Base-by-base conservation (phyloP, 805 yeast species). In the Candida berthetii region DNA sequence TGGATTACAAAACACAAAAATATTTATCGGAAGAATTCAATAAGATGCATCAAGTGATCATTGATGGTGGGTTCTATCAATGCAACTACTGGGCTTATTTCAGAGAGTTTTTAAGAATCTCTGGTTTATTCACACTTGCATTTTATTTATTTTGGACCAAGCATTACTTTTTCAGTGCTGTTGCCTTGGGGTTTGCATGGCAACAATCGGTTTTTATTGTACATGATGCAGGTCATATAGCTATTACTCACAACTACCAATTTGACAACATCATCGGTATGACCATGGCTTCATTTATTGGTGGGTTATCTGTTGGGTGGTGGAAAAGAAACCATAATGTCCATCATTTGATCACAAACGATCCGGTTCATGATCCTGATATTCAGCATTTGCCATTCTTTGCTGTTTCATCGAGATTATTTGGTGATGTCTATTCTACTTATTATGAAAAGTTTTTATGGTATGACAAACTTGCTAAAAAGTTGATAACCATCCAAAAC, bases 281-380 rank as follows among this genome's bases (percentile, higher is more conserved):
- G 60, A 39, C 77, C 2, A 68, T 88, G 38, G 95, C 96, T 1
- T 78, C 85, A 47, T 88, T 72, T 68, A 62, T 80, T 39, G 96
- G 96, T n/a, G 96, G 96, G 0, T 68, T 88, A 34, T 85, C 95
- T 36, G 57, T 87, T 17, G 95, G 96, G 2, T 88, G 96, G 96
- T 88, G 96, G 96, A 89, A 88, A 53, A 71, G 90, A 40, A 88
- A 85, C 61, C 96, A 88, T 62, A 88, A 88, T 58, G 95, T 88
- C n/a, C 96, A 88, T 61, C 96, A 88, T 58, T 64, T 88, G 39
- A 73, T 88, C 41, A 85, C 96, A n/a, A 88, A 88, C 60, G 96
- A 88, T 56, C 96, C 96, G 0, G 83, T 84, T 2, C 96, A 89
- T 57, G 96, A 88, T 54, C 96, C 96, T 0, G 96, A 88, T 62